phyloP scores from a whole-genome alignment of 371 early-diverging fungal species.

The Funneliformis caledonium region DNA sequence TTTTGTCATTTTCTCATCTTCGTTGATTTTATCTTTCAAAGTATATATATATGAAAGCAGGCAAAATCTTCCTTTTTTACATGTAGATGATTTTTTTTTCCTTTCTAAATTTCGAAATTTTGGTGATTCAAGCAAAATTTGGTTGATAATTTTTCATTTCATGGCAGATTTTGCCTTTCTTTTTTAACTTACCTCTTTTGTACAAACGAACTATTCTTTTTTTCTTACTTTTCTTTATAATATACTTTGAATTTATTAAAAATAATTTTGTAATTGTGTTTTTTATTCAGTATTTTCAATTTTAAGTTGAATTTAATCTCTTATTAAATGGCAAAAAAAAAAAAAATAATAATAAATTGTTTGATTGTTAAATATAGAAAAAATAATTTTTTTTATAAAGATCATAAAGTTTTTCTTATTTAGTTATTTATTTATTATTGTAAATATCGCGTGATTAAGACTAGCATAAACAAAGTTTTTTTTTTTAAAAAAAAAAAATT shows the following conservation, averaged over 20 bases:
- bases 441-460: too few relatives aligned
- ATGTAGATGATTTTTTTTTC: neutral
- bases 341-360: too few relatives aligned
- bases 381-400: too few relatives aligned
- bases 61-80: neutral
- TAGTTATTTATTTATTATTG: too few relatives aligned
- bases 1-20: too few relatives aligned
- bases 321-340: too few relatives aligned
- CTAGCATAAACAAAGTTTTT: too few relatives aligned
- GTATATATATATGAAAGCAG: neutral
- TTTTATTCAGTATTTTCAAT: neutral
- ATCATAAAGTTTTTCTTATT: too few relatives aligned
- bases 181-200: neutral
- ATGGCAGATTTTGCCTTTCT: neutral
- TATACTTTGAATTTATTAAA: neutral
- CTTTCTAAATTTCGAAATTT: neutral
- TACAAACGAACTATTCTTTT: constrained; percentile 7
- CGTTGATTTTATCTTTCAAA: too few relatives aligned
- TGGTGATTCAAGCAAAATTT: neutral
- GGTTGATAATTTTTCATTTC: neutral
- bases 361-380: too few relatives aligned
- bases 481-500: too few relatives aligned
- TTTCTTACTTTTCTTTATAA: neutral
- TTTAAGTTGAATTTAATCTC: too few relatives aligned
- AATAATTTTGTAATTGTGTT: neutral